phyloP scores from a whole-genome alignment of 768 basidiomycete genomes.

The Tricholoma hemisulphureum region DNA sequence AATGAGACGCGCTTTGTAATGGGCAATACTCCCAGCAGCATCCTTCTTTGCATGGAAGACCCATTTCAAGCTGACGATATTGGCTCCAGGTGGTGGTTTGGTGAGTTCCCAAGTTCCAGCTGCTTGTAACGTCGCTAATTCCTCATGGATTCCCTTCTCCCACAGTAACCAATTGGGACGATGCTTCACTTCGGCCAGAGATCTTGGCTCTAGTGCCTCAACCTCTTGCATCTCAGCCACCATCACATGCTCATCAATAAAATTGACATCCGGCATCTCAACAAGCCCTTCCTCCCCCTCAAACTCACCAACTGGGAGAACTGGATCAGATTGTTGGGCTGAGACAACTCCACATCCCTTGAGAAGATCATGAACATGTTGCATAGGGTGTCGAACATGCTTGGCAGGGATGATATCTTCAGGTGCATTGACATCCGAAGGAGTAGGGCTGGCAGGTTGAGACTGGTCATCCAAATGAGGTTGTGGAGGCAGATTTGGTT shows the following conservation, averaged over 20 bases:
- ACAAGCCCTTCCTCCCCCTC: too few relatives aligned
- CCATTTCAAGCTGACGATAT: slow-evolving; percentile 29
- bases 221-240: too few relatives aligned
- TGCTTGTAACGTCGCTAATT: slow-evolving; percentile 23
- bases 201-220: too few relatives aligned
- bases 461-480: too few relatives aligned
- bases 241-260: slow-evolving; percentile 4
- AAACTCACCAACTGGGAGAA: not conserved
- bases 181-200: slow-evolving; percentile 10
- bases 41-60: slow-evolving; percentile 37
- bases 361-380: too few relatives aligned
- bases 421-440: too few relatives aligned
- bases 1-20: not conserved
- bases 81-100: slow-evolving; percentile 18
- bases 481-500: too few relatives aligned
- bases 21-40: slow-evolving; percentile 17
- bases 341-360: too few relatives aligned
- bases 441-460: too few relatives aligned
- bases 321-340: too few relatives aligned
- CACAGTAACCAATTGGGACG: slow-evolving; percentile 17
- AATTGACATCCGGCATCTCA: not conserved
- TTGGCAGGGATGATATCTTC: too few relatives aligned
- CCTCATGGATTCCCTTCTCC: slow-evolving; percentile 29
- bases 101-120: slow-evolving; percentile 29
- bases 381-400: too few relatives aligned